phyloP scores from a whole-genome alignment of 1,284 basidiomycete genomes.

The Leccinum pachyderme region DNA sequence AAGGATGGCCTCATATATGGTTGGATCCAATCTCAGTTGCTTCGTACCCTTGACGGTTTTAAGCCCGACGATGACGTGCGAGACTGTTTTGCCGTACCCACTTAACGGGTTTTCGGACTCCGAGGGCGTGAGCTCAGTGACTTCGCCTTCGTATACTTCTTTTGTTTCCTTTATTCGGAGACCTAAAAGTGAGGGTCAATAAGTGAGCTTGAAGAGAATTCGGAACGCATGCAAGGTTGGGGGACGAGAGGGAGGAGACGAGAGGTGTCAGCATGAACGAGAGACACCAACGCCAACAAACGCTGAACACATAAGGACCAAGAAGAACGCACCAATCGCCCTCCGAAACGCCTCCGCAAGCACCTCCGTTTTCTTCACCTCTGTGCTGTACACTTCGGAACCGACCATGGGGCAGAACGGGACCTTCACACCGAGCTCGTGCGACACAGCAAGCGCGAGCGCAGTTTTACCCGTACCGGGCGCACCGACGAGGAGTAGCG shows the following conservation, averaged over 20 bases:
- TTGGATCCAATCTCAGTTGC: conserved; percentile 92
- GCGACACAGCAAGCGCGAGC: conserved; percentile 88
- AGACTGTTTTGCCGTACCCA: conserved; percentile 98
- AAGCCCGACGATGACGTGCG: conserved; percentile 93
- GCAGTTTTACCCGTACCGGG: conserved; percentile 97
- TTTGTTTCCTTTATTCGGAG: conserved; percentile 98
- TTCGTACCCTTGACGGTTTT: conserved; percentile 99
- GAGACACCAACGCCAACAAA: not conserved
- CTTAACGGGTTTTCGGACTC: conserved; percentile 95
- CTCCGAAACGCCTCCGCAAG: conserved; percentile 94
- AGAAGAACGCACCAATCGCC: conserved; percentile 74
- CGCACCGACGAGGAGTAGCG: conserved; percentile 83
- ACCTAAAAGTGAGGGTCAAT: conserved; percentile 45
- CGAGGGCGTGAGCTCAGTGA: conserved; percentile 94
- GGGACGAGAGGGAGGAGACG: not conserved
- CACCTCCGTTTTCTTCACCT: conserved; percentile 99
- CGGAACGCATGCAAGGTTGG: not conserved
- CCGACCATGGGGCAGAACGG: conserved; percentile 99
- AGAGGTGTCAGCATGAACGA: not conserved
- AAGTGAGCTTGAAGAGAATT: not conserved
- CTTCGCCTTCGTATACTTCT: conserved; percentile 98
- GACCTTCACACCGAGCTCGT: conserved; percentile 92
- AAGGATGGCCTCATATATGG: conserved; percentile 95
- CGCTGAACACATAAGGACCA: not conserved
- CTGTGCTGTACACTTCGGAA: conserved; percentile 93